Conservation (phyloP, 805 yeast genomes). For the Soucietia sequanensis region DNA sequence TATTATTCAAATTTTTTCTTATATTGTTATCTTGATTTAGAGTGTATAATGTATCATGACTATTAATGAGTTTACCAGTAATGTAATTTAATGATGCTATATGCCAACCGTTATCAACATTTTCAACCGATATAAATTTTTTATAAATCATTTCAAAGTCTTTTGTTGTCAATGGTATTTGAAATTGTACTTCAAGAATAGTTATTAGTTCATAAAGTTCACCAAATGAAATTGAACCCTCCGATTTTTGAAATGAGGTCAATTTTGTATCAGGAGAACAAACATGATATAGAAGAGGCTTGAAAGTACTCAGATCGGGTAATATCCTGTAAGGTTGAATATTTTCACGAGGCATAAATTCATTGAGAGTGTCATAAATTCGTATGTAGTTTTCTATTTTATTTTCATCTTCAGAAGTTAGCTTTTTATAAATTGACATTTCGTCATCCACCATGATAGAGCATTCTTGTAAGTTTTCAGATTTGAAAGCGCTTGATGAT, state of each 20-base stretch:
- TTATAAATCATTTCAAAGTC: conserved; percentile 21
- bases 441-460: conserved; percentile 13
- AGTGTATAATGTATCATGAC: conserved; percentile 13
- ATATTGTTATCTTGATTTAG: conserved; percentile 6
- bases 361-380: conserved; percentile 13
- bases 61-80: conserved; percentile 12
- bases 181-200: conserved; percentile 17
- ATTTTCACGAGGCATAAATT: conserved; percentile 10
- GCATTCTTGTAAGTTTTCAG: no score
- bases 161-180: conserved; percentile 32
- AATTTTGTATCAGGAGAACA: no score
- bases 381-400: conserved; percentile 13
- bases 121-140: conserved; percentile 8
- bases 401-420: conserved; percentile 20
- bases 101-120: conserved; percentile 1
- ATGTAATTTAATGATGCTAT: conserved; percentile 10
- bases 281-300: conserved; percentile 16
- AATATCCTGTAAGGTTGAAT: conserved; percentile 8
- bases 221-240: conserved; percentile 7
- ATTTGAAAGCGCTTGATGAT: no score
- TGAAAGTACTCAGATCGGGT: conserved; percentile 27
- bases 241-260: no score
- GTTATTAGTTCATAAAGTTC: conserved; percentile 12
- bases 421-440: conserved; percentile 16
- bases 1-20: conserved; percentile 6